phyloP scores from a whole-genome alignment of 2,329 filamentous ascomycete species.

The Calonectria multiphialidica region DNA sequence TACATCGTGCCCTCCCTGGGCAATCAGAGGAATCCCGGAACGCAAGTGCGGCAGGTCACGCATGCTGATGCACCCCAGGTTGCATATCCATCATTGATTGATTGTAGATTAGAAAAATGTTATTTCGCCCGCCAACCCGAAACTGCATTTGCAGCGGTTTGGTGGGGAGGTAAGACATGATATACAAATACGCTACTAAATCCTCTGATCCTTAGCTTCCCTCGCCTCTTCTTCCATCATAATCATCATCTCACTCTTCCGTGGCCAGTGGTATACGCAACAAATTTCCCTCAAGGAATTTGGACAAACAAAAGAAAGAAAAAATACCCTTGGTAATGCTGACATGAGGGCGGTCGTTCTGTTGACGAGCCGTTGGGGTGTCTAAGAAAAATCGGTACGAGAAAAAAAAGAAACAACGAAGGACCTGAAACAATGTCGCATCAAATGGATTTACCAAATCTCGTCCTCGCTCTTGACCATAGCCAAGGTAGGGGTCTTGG shows the following conservation, averaged over 20 bases:
- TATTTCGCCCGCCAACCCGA: conserved; percentile 12
- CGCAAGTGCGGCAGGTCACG: conserved; percentile 13
- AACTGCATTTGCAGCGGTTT: conserved; percentile 5
- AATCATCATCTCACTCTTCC: conserved; percentile 9
- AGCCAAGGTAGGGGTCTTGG: conserved; percentile 71
- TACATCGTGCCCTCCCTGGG: conserved; percentile 1
- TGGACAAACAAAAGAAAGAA: conserved; percentile 6
- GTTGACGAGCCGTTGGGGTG: conserved; percentile 34
- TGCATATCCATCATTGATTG: not conserved
- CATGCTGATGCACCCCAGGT: conserved; percentile 7
- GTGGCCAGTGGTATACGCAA: conserved; percentile 24
- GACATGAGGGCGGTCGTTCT: conserved; percentile 36
- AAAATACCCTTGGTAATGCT: conserved; percentile 33
- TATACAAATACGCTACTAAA: conserved; percentile 19
- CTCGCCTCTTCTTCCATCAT: conserved; percentile 5
- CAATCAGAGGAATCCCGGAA: not conserved
- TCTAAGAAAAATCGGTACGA: conserved; percentile 37
- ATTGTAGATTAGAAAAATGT: conserved; percentile 22
- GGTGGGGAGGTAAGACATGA: not conserved
- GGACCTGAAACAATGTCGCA: conserved; percentile 9
- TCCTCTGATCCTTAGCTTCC: not conserved
- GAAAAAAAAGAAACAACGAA: conserved; percentile 26
- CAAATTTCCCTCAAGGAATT: conserved; percentile 16
- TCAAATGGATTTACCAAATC: conserved; percentile 67
- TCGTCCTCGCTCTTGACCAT: conserved; percentile 74